A percentile compares a stretch with the other conserved stretches of the same genome.
phyloP scores from a whole-genome alignment of 2,329 filamentous ascomycete species.

The Epichloe coenophiala region DNA sequence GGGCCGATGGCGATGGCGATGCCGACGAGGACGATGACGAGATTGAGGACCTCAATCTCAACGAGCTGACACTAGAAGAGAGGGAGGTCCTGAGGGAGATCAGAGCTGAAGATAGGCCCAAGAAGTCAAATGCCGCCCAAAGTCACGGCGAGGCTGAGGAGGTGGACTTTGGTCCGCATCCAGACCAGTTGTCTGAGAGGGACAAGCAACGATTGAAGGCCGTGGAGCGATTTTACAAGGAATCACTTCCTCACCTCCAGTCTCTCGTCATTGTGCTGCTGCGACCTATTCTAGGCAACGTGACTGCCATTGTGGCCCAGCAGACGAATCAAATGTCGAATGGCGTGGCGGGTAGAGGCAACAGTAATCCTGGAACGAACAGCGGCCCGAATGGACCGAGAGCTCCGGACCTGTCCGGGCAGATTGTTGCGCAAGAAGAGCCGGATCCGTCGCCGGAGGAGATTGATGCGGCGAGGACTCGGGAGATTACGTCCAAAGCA shows the following conservation, averaged over 20 bases:
- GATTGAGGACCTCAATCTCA: constrained; percentile 33
- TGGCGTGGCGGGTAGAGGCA: constrained; percentile 24
- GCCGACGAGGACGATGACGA: constrained; percentile 27
- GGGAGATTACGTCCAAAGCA: constrained; percentile 84
- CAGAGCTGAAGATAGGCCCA: constrained; percentile 21
- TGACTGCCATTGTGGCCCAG: constrained; percentile 67
- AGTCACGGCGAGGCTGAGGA: constrained; percentile 15
- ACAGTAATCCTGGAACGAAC: constrained; percentile 24
- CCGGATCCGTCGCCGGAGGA: constrained; percentile 54
- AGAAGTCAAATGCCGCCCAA: constrained; percentile 9
- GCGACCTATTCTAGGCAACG: constrained; percentile 75
- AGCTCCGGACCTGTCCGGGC: constrained; percentile 18
- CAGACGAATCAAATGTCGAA: constrained; percentile 34
- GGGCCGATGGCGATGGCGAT: constrained; percentile 42
- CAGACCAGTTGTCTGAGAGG: constrained; percentile 33
- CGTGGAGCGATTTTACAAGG: constrained; percentile 70
- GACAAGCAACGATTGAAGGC: constrained; percentile 52
- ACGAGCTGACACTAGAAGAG: constrained; percentile 29
- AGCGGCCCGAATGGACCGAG: constrained; percentile 22
- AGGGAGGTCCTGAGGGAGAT: constrained; percentile 28
- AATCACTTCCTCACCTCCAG: constrained; percentile 73
- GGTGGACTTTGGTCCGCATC: constrained; percentile 34
- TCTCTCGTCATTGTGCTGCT: constrained; percentile 87
- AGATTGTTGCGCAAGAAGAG: constrained; percentile 22
- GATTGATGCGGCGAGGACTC: constrained; percentile 63